Evolutionary conservation across 106 monocot species (phyloP).

Genomic region (Dendrobium officinale): DNA sequence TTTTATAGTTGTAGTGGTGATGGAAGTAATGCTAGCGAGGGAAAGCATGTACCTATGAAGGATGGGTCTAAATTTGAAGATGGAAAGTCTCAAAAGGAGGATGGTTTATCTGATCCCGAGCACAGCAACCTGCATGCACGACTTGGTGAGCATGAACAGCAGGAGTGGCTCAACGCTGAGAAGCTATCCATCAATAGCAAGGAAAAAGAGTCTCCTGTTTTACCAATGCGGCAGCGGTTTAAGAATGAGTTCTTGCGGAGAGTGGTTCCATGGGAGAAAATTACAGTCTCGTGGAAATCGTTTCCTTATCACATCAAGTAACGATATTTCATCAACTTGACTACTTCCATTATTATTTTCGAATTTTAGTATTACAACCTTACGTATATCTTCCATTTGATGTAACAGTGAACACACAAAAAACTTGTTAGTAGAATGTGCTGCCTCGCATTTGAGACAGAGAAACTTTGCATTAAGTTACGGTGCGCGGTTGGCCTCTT

Average conservation of each 20-base stretch:
- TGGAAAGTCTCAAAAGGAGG: background rate
- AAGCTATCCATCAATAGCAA: constrained; percentile 41
- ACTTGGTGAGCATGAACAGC: constrained; percentile 80
- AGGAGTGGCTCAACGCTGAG: constrained; percentile 73
- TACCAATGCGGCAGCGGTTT: constrained; percentile 75
- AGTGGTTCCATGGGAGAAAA: constrained; percentile 86
- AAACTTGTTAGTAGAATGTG: constrained; percentile 73
- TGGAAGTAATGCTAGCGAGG: constrained; percentile 55
- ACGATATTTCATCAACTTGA: background rate
- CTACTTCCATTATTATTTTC: background rate
- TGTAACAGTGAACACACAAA: constrained; percentile 61
- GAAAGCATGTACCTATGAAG: constrained; percentile 43
- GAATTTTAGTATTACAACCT: background rate
- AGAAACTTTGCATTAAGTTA: constrained; percentile 44
- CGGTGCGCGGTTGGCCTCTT: constrained; percentile 67
- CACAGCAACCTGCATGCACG: constrained; percentile 52
- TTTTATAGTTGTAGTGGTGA: constrained; percentile 73
- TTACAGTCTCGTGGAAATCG: constrained; percentile 62
- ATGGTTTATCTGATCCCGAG: constrained; percentile 3
- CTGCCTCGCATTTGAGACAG: constrained; percentile 70
- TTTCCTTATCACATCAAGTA: constrained; percentile 89
- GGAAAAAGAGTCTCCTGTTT: constrained; percentile 68
- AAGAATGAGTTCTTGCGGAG: constrained; percentile 81
- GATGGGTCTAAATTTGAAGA: constrained; percentile 11
- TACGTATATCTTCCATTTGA: background rate